Conservation (phyloP, 2,329 filamentous ascomycete genomes). For the Rugonectria rugulosa region DNA sequence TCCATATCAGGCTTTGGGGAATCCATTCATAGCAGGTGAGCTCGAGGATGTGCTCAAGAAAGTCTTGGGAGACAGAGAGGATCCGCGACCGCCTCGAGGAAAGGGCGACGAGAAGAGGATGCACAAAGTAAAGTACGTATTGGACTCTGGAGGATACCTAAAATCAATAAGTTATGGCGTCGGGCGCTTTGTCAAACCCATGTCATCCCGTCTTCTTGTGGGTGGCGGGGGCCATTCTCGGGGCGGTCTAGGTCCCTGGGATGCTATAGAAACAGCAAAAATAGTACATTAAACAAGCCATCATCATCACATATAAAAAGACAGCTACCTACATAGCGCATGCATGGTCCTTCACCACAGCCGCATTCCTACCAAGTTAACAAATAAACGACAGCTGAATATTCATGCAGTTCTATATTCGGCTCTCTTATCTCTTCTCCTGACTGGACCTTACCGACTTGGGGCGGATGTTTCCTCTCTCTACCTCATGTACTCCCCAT, state of each 20-base stretch:
- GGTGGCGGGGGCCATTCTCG: conserved; percentile 31
- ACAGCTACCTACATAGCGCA: conserved; percentile 10
- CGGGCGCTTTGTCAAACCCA: conserved; percentile 24
- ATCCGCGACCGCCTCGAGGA: conserved; percentile 16
- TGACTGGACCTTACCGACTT: too few species aligned
- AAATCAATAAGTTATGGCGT: conserved; percentile 23
- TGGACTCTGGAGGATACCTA: conserved; percentile 16
- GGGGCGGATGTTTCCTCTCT: too few species aligned
- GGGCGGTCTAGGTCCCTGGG: conserved; percentile 12
- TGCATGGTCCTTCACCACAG: not conserved
- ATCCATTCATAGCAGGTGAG: conserved; percentile 54
- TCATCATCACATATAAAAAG: conserved; percentile 14
- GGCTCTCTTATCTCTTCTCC: too few species aligned
- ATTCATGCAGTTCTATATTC: not conserved
- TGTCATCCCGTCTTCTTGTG: conserved; percentile 28
- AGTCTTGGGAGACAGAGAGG: conserved; percentile 11
- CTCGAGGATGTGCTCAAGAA: conserved; percentile 25
- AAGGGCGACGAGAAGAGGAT: conserved; percentile 10
- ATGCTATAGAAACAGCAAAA: conserved; percentile 21
- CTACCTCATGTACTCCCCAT: too few species aligned
- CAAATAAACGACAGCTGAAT: not conserved
- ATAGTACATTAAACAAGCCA: conserved; percentile 10
- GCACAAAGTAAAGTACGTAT: not conserved
- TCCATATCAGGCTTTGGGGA: conserved; percentile 65
- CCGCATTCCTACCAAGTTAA: too few species aligned